Base-by-base conservation (phyloP, 805 yeast species). In the Metschnikowia henanensis region DNA sequence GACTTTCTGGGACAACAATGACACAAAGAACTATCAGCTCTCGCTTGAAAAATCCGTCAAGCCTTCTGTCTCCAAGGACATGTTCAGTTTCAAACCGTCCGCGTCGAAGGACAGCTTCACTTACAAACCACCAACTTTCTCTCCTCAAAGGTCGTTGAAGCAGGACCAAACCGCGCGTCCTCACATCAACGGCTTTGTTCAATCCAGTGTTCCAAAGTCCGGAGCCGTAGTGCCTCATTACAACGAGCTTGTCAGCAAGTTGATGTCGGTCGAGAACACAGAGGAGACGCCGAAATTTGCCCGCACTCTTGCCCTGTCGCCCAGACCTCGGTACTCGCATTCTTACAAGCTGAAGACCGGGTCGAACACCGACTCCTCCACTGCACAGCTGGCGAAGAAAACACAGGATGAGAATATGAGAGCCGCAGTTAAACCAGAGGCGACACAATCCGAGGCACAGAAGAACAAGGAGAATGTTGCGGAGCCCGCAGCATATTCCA, bases 1-100 rank as follows among this genome's bases (percentile, higher is more conserved):
- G 15, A 53, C 49, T 0, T 65, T 49, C 49, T 71, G 76, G 76
- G 75, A 70, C 46, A 71, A 67, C 50, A 71, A 71, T 49, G 46
- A 56, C 33, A 41, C 47, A 29, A 51, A 52, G 18, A 71, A 71
- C 53, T 71, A 68, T 51, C 62, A 61, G 41, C 60, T 80, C 17
- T 43, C 53, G 12, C 57, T 74, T 20, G 42, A 39, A 2, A 23
- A 39, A 5, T 37, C 22, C 31, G 3, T 17, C 23, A 43, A 38
- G 40, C 43, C 50, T 6, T 25, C 41, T 7, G 40, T 22, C 7
- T 17, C 33, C 15, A 35, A 34, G 28, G 43, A 45, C 39, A n/a
- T 36, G 31, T 36, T 46, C 41, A 35, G 19, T 9, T 40, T 32
- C 30, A 43, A 37, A 37, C 35, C 51, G 13, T 26, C 40, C 25